Evolutionary conservation across 2,329 filamentous ascomycete species (phyloP).

Genomic region (Chlorencoelia australis): DNA sequence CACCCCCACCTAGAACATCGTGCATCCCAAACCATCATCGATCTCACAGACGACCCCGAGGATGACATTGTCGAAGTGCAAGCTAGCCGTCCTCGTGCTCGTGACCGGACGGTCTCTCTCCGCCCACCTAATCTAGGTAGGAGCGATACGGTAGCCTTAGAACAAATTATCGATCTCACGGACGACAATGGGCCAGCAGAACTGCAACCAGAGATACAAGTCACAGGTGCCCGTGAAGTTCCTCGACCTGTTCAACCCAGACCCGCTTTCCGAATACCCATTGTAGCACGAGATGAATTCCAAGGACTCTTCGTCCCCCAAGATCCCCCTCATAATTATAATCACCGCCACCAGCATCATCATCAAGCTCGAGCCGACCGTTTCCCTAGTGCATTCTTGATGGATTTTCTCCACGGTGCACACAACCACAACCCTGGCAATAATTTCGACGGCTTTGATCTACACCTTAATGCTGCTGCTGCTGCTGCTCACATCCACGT

Average conservation of each 20-base stretch:
- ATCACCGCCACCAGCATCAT: background rate
- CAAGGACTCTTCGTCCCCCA: slow-evolving; percentile 6
- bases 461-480: too few relatives aligned
- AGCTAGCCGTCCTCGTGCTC: slow-evolving; percentile 12
- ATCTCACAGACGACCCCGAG: slow-evolving; percentile 25
- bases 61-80: slow-evolving; percentile 9
- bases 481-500: background rate
- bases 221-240: slow-evolving; percentile 17
- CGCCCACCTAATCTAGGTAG: slow-evolving; percentile 17
- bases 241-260: background rate
- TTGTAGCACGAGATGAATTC: slow-evolving; percentile 4
- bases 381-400: too few relatives aligned
- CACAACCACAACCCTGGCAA: too few relatives aligned
- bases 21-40: slow-evolving; percentile 24
- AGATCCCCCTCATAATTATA: too few relatives aligned
- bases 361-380: background rate
- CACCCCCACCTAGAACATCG: slow-evolving; percentile 18
- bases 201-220: slow-evolving; percentile 26
- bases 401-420: too few relatives aligned
- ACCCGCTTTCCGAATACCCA: background rate
- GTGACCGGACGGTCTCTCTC: too few relatives aligned
- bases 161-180: slow-evolving; percentile 43
- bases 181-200: slow-evolving; percentile 32
- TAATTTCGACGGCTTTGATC: too few relatives aligned
- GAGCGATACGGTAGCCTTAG: slow-evolving; percentile 18